Evolutionary conservation across 345 rosid genomes (phyloP), one percentile per base, ranked within the genome.

Genomic region (Dipteronia dyeriana): DNA sequence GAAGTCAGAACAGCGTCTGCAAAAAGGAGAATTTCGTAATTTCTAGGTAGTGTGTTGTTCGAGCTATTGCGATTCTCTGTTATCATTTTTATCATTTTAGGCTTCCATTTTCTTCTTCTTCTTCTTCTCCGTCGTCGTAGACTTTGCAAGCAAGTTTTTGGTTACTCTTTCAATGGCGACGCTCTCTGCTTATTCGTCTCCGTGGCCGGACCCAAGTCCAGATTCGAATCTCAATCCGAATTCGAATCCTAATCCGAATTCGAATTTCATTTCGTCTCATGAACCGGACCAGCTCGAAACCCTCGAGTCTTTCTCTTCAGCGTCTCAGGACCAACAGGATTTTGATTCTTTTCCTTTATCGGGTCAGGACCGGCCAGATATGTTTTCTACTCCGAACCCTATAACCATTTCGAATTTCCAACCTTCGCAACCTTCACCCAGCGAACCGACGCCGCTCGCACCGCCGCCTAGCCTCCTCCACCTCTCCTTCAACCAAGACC

Each of bases 401-500:
- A 69, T 20, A 14, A 73, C 78, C 22, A 59, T 62, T 68, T 61
- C 78, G 26, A 83, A 73, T 59, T 64, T 51, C 31, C 82, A 75
- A 49, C 11, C 79, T 9, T 78, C 76, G 10, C 61, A 66, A 23
- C n/a, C 86, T 16, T 57, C 75, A 3, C 83, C 78, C 8, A 72
- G 79, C 17, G 79, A 84, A 2, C 17, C 79, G 5, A 13, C 84
- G 29, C 17, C 81, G 0, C 64, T 85, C 0, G 51, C 82, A 1
- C 38, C 82, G 19, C 74, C 70, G 1, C 82, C 89, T 0, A 75
- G 86, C 8, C 85, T 94, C 26, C 96, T 92, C 51, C 90, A 94
- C 69, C 79, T 92, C 75, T 91, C 94, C 60, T 97, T 91, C 77
- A 97, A 97, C 74, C 98, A 97, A 74, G 99, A 97, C 82, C 84